A percentile compares a stretch with the other conserved stretches of the same genome.
Evolutionary conservation across 169 alveolate species (phyloP).

Genomic region (Eimeria zaria): DNA sequence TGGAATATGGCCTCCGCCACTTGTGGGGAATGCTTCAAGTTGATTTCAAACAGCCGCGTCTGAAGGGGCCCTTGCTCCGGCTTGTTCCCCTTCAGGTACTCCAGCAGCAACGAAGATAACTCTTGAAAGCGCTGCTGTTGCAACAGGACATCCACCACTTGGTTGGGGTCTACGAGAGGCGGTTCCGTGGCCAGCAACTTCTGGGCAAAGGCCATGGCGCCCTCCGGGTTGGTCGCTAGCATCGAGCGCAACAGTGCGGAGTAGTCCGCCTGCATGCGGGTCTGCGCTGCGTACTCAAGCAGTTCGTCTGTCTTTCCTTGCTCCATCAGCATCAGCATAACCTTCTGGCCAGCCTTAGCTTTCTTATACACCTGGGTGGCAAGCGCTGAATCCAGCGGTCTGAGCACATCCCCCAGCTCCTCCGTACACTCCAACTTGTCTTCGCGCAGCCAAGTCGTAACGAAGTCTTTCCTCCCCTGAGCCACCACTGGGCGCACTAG

Average conservation of each 20-base stretch:
- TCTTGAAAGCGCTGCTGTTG: conserved; percentile 97
- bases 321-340: conserved; percentile 96
- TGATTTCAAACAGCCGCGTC: conserved; percentile 98
- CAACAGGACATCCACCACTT: conserved; percentile 95
- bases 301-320: conserved; percentile 97
- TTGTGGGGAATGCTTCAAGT: conserved; percentile 94
- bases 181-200: conserved; percentile 84
- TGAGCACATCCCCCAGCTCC: conserved; percentile 98
- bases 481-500: conserved; percentile 98
- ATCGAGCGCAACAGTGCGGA: conserved; percentile 87
- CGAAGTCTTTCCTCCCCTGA: conserved; percentile 92
- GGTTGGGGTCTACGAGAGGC: conserved; percentile 87
- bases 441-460: conserved; percentile 98
- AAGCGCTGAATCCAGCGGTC: conserved; percentile 94
- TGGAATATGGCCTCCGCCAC: conserved; percentile 99
- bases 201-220: conserved; percentile 88
- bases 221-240: conserved; percentile 86
- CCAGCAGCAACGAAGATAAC: conserved; percentile 98
- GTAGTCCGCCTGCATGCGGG: conserved; percentile 87
- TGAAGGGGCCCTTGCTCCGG: conserved; percentile 99
- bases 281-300: conserved; percentile 90
- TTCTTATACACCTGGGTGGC: conserved; percentile 96
- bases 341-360: conserved; percentile 95
- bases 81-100: conserved; percentile 97
- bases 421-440: conserved; percentile 99